Percentiles rank a stretch among this genome's conserved stretches.
Conservation (phyloP, 2,329 filamentous ascomycete species). For the Trichoderma asperellum region DNA sequence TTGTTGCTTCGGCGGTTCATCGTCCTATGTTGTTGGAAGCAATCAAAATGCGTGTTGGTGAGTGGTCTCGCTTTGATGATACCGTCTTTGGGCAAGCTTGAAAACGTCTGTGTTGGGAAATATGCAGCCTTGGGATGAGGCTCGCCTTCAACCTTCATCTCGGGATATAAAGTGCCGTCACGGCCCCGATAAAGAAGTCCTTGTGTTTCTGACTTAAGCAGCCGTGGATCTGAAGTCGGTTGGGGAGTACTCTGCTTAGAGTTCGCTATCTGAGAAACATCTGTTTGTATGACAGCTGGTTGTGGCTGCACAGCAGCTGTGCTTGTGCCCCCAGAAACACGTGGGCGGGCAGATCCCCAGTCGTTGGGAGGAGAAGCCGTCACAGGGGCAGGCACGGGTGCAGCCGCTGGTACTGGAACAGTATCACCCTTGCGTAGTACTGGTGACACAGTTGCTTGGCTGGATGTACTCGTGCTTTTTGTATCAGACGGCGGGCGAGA, state of each 20-base stretch:
- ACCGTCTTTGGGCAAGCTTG: constrained; percentile 39
- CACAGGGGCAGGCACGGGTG: constrained; percentile 5
- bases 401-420: not conserved
- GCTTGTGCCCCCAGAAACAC: constrained; percentile 33
- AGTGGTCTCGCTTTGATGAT: constrained; percentile 50
- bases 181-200: constrained; percentile 43
- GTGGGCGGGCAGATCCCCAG: constrained; percentile 31
- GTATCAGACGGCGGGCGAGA: constrained; percentile 24
- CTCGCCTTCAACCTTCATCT: constrained; percentile 44
- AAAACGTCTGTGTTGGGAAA: constrained; percentile 44
- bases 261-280: constrained; percentile 33
- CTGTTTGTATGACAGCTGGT: constrained; percentile 31
- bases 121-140: constrained; percentile 44
- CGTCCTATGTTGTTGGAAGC: constrained; percentile 52
- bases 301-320: constrained; percentile 35
- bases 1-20: constrained; percentile 55
- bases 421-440: not conserved
- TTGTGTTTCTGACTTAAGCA: constrained; percentile 42
- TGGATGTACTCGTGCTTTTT: constrained; percentile 1
- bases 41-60: constrained; percentile 50
- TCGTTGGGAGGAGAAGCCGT: constrained; percentile 32
- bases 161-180: constrained; percentile 48
- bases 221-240: constrained; percentile 38
- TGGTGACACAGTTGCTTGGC: not conserved
- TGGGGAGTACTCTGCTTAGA: constrained; percentile 29